Percentiles rank a stretch among this genome's conserved stretches.
Evolutionary conservation across 495 filamentous ascomycete genomes (phyloP).

Genomic region (Cudoniella acicularis): DNA sequence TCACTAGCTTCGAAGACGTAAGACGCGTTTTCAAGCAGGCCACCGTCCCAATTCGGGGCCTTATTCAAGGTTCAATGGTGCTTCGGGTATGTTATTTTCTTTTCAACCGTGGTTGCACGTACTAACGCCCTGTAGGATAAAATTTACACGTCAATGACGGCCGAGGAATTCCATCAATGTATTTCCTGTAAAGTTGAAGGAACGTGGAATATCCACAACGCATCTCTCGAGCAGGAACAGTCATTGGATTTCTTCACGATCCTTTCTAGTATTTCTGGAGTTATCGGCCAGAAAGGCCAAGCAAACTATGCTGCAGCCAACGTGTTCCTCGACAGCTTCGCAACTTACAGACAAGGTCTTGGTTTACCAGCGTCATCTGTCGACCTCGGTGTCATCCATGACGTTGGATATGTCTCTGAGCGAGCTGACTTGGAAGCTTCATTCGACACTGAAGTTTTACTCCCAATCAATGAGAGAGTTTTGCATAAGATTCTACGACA

Average conservation of each 20-base stretch:
- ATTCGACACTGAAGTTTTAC: constrained; percentile 18
- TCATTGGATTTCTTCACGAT: constrained; percentile 62
- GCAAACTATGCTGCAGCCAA: constrained; percentile 61
- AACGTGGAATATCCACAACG: constrained; percentile 45
- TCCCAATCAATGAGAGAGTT: constrained; percentile 29
- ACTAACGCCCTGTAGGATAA: constrained; percentile 29
- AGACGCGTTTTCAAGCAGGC: constrained; percentile 20
- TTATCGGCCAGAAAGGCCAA: constrained; percentile 55
- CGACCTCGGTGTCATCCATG: constrained; percentile 42
- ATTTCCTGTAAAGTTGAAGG: constrained; percentile 43
- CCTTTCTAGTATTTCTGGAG: constrained; percentile 55
- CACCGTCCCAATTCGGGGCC: constrained; percentile 32
- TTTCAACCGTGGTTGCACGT: constrained; percentile 3
- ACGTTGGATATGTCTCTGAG: constrained; percentile 24
- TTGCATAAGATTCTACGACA: constrained; percentile 29
- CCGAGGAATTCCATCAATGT: constrained; percentile 34
- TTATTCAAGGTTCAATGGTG: constrained; percentile 31
- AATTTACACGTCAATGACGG: constrained; percentile 39
- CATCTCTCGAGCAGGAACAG: constrained; percentile 26
- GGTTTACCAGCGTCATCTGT: constrained; percentile 46
- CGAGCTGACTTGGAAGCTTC: neutral
- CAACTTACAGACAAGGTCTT: constrained; percentile 38
- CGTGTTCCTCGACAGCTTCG: constrained; percentile 52
- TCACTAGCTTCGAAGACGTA: constrained; percentile 29
- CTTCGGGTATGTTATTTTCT: neutral